A percentile compares a stretch with the other conserved stretches of the same genome.
Conservation (phyloP, 306 rosid species). For the Inga laurina region DNA sequence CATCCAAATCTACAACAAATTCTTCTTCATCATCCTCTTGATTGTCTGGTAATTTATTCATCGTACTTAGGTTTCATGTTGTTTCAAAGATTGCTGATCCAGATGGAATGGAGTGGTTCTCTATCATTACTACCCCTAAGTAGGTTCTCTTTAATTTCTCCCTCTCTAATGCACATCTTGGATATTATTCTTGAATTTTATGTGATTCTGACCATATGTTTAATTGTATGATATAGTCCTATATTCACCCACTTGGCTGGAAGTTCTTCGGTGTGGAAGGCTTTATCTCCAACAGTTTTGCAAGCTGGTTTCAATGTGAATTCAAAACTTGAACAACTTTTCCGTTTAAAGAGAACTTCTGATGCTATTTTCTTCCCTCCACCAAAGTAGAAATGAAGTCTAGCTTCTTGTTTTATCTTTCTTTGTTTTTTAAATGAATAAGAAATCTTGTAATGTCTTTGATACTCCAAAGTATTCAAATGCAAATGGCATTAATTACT, state of each 20-base stretch:
- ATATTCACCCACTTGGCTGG: not conserved
- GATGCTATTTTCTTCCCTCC: conserved; percentile 1
- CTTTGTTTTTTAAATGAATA: too few relatives aligned
- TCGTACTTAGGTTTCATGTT: not conserved
- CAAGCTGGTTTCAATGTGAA: not conserved
- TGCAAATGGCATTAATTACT: too few relatives aligned
- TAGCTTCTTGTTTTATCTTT: too few relatives aligned
- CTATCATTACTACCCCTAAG: not conserved
- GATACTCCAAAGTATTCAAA: too few relatives aligned
- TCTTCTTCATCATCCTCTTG: too few relatives aligned
- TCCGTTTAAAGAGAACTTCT: not conserved
- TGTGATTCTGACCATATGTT: not conserved
- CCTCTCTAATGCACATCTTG: too few relatives aligned
- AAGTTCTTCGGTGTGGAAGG: not conserved
- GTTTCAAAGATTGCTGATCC: not conserved
- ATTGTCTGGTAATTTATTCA: not conserved
- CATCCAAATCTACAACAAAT: too few relatives aligned
- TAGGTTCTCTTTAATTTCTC: not conserved
- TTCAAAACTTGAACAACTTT: not conserved
- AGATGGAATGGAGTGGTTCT: not conserved
- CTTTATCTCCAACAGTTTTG: not conserved
- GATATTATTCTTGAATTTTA: too few relatives aligned
- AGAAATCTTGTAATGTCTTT: too few relatives aligned
- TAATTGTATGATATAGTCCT: not conserved
- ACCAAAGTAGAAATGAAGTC: not conserved